These are phyloP conservation scores for Backusella liffmaniae DNA, from an alignment of 192 early-diverging fungal species.

Conservation along the genomic window DNA sequence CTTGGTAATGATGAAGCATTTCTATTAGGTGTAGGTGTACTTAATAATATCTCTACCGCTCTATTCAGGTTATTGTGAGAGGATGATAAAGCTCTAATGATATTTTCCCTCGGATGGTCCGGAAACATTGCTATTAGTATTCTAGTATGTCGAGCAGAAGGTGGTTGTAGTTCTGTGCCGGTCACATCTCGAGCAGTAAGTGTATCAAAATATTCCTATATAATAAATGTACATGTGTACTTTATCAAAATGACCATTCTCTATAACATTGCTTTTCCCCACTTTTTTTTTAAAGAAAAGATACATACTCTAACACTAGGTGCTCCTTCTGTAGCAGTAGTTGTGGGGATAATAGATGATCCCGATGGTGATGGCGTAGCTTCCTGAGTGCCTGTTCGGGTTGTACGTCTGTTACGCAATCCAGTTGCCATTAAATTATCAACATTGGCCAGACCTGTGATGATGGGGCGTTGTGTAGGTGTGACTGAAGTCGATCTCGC, in stretches of 20 bases:
- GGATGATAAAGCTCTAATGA: slow-evolving; percentile 46
- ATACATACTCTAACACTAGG: slow-evolving; percentile 19
- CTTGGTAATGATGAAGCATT: background rate
- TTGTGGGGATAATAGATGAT: background rate
- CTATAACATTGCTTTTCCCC: background rate
- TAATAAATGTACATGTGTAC: background rate
- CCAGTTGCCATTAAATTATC: slow-evolving; percentile 18
- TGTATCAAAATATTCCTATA: slow-evolving; percentile 37
- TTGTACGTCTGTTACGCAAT: slow-evolving; percentile 17
- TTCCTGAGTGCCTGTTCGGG: background rate
- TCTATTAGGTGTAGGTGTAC: slow-evolving; percentile 23
- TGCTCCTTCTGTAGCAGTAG: slow-evolving; percentile 4
- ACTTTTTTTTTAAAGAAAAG: background rate
- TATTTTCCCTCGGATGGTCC: slow-evolving; percentile 45
- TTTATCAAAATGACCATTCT: background rate
- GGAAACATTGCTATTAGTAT: slow-evolving; percentile 58
- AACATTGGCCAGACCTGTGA: slow-evolving; percentile 11
- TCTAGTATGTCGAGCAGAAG: slow-evolving; percentile 45
- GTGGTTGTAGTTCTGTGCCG: slow-evolving; percentile 37
- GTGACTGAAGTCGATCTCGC: slow-evolving; percentile 41
- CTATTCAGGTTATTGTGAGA: slow-evolving; percentile 60
- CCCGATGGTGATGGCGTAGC: background rate
- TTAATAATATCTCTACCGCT: slow-evolving; percentile 49
- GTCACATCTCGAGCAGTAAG: slow-evolving; percentile 42
- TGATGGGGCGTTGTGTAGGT: slow-evolving; percentile 30